Percentiles rank a stretch among this genome's conserved stretches.
These are phyloP conservation scores for Nicotiana otophora DNA, from an alignment of 257 asterid genomes.

Conservation along the genomic window DNA sequence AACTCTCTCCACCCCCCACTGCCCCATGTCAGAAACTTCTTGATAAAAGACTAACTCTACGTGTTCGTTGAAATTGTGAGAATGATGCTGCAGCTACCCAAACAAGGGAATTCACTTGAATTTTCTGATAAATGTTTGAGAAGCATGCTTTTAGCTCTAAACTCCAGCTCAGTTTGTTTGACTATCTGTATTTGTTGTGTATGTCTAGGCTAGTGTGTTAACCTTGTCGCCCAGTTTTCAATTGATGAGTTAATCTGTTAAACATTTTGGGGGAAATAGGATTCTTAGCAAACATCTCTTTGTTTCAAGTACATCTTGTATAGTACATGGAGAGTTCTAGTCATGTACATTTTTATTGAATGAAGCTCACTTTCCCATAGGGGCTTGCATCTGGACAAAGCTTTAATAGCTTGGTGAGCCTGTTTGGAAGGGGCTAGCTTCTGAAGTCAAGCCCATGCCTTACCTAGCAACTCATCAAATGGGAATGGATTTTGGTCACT, in stretches of 20 bases:
- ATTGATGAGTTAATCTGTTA: not conserved
- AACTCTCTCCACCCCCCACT: not conserved
- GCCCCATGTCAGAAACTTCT: not conserved
- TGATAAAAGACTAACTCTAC: not conserved
- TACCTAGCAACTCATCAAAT: not conserved
- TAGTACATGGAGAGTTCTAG: not conserved
- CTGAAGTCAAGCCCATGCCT: not conserved
- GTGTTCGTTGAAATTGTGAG: not conserved
- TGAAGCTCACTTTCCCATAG: not conserved
- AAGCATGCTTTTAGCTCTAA: not conserved
- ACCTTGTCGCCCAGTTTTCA: not conserved
- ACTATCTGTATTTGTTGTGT: not conserved
- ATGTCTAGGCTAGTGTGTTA: not conserved
- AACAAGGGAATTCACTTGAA: not conserved
- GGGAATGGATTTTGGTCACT: not conserved
- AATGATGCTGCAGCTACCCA: not conserved
- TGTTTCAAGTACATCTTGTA: not conserved
- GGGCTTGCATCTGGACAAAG: not conserved
- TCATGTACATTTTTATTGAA: not conserved
- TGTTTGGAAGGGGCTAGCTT: not conserved
- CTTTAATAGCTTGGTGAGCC: not conserved
- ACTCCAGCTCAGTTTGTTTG: not conserved
- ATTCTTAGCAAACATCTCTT: not conserved
- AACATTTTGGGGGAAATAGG: not conserved
- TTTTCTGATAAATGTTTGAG: not conserved